Conservation (phyloP, 371 early-diverging fungal species). For the Mucor plumbeus region DNA sequence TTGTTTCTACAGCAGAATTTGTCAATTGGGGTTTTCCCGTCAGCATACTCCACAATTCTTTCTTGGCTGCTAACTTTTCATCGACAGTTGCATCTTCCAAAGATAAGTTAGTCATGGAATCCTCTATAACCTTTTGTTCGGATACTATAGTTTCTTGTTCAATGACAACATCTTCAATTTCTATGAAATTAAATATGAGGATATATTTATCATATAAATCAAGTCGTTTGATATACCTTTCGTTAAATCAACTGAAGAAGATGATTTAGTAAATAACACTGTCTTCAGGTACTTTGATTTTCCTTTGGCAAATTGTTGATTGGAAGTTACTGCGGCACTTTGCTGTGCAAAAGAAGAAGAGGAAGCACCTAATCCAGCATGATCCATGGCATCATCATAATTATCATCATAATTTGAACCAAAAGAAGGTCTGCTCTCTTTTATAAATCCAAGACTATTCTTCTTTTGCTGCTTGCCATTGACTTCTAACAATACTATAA, state of each 20-base stretch:
- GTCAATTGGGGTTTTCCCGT: not conserved
- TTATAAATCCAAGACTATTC: conserved; percentile 2
- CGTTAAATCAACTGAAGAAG: not conserved
- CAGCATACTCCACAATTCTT: conserved; percentile 3
- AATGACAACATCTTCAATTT: conserved; percentile 1
- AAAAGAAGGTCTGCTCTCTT: conserved; percentile 11
- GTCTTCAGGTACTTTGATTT: conserved; percentile 25
- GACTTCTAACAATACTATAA: not conserved
- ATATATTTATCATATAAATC: too few species aligned
- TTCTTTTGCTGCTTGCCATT: conserved; percentile 11
- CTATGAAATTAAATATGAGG: not conserved
- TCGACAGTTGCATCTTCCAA: not conserved
- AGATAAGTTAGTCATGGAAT: conserved; percentile 6
- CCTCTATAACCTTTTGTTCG: not conserved
- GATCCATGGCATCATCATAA: conserved; percentile 19
- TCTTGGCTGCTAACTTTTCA: not conserved
- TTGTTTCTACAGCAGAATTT: not conserved
- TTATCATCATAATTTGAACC: conserved; percentile 19
- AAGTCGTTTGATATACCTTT: not conserved
- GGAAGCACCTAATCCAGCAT: conserved; percentile 17
- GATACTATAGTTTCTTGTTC: not conserved
- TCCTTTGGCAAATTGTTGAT: conserved; percentile 21
- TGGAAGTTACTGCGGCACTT: not conserved
- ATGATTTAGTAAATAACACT: conserved; percentile 21
- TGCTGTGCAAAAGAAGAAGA: not conserved